Evolutionary conservation across 805 yeast species (phyloP), one percentile per base, ranked within the genome.

Genomic region (Lachancea thermotolerans): DNA sequence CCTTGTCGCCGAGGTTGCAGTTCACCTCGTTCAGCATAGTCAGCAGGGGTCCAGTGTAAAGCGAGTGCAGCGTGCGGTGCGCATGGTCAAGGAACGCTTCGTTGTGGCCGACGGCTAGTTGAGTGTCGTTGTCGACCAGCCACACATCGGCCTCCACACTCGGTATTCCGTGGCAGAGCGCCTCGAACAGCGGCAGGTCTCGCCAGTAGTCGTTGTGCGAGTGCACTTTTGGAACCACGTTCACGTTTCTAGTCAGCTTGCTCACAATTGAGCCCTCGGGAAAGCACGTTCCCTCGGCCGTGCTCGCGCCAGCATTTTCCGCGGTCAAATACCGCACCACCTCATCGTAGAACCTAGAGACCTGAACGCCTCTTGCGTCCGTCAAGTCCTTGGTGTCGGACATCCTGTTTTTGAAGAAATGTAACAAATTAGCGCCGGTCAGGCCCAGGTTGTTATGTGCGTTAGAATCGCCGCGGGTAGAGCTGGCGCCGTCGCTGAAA

Each of bases 161-260:
- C 36, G 69, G 68, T 32, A 75, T 70, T 2, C 87, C 89, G 17
- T 56, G 49, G 3, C 58, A 53, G 10, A 72, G 58, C 0, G 86
- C 87, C 48, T 80, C 82, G 42, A 75, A 69, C 2, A 82, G 65
- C 0, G 87, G 87, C 4, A 65, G 54, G 2, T 56, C 48, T 54
- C 87, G 65, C 82, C 84, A 78, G 59, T 82, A 82, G 57, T 82
- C 87, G 55, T 82, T 82, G 57, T 82, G 88, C 1, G 85, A 78
- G 56, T 82, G 88, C 18, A 81, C 66, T 34, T 48, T 41, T 4
- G 54, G 44, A 8, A 57, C 33, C 1, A 55, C 55, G 3, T 47
- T 41, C 2, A 60, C 64, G 39, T 57, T 53, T 40, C 49, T 56
- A 18, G 60, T 60, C 38, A 60, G 42, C 31, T 49, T 49, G 17